Evolutionary conservation across 345 rosid genomes (phyloP).

Genomic region (Ceriops decandra): DNA sequence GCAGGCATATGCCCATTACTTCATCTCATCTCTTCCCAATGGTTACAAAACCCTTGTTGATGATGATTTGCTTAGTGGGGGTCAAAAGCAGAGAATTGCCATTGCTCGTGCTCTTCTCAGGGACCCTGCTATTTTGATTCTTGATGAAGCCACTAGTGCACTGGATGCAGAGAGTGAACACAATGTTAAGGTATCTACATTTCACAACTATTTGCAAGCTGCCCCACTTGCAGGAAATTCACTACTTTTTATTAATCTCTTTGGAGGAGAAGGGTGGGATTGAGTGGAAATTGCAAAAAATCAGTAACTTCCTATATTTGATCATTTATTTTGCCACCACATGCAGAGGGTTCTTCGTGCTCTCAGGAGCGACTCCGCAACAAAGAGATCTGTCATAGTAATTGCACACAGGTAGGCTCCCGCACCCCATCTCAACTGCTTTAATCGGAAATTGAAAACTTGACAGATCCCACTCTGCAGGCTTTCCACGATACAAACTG

Average conservation of each 20-base stretch:
- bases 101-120: conserved; percentile 94
- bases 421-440: not conserved
- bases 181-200: conserved; percentile 60
- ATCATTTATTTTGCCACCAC: conserved; percentile 7
- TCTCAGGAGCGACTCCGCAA: conserved; percentile 46
- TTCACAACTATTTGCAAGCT: not conserved
- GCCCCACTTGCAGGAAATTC: no score
- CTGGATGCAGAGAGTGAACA: conserved; percentile 98
- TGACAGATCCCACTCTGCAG: conserved; percentile 36
- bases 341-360: conserved; percentile 79
- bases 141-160: conserved; percentile 96
- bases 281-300: not conserved
- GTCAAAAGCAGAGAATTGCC: conserved; percentile 97
- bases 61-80: conserved; percentile 97
- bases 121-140: conserved; percentile 83
- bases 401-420: conserved; percentile 76
- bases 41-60: conserved; percentile 85
- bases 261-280: not conserved
- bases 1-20: conserved; percentile 90
- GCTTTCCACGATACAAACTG: conserved; percentile 91
- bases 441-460: conserved; percentile 13
- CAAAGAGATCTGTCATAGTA: conserved; percentile 75
- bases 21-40: conserved; percentile 74
- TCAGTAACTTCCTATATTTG: conserved; percentile 5
- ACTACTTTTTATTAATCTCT: not conserved